A percentile compares a stretch with the other conserved stretches of the same genome.
Evolutionary conservation across 805 yeast genomes (phyloP).

Genomic region (Starmera pachycereana): DNA sequence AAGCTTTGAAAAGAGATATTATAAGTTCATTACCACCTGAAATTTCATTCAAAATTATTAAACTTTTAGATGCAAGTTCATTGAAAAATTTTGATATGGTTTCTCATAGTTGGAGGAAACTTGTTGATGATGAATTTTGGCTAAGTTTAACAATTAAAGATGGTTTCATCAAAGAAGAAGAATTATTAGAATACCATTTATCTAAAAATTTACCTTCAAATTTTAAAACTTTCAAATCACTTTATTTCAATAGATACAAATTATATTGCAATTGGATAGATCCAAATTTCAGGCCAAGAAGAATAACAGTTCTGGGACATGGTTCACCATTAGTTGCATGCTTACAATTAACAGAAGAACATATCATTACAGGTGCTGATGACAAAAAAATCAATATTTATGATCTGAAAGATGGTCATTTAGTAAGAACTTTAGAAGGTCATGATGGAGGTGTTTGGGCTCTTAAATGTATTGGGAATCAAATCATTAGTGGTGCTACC

Average conservation of each 20-base stretch:
- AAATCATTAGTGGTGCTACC: constrained; percentile 87
- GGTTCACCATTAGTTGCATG: constrained; percentile 88
- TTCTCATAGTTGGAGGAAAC: constrained; percentile 55
- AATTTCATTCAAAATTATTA: constrained; percentile 53
- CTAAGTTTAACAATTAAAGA: constrained; percentile 51
- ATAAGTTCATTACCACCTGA: constrained; percentile 66
- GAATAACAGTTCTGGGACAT: constrained; percentile 57
- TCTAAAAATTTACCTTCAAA: constrained; percentile 8
- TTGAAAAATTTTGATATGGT: constrained; percentile 55
- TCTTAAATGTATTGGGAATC: constrained; percentile 71
- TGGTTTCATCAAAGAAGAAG: constrained; percentile 38
- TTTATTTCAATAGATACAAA: constrained; percentile 14
- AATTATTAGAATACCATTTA: constrained; percentile 26
- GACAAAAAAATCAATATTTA: constrained; percentile 75
- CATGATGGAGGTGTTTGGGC: constrained; percentile 99
- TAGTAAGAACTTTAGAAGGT: constrained; percentile 56
- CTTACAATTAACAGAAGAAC: constrained; percentile 83
- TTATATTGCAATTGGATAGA: constrained; percentile 65
- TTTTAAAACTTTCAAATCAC: constrained; percentile 7
- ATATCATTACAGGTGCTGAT: constrained; percentile 88
- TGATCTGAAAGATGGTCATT: constrained; percentile 61
- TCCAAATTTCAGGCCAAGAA: constrained; percentile 55
- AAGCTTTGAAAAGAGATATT: constrained; percentile 63
- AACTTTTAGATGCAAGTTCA: constrained; percentile 51
- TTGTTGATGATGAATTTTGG: constrained; percentile 67